Conservation (phyloP, 805 yeast genomes). For the Blastobotrys parvus region DNA sequence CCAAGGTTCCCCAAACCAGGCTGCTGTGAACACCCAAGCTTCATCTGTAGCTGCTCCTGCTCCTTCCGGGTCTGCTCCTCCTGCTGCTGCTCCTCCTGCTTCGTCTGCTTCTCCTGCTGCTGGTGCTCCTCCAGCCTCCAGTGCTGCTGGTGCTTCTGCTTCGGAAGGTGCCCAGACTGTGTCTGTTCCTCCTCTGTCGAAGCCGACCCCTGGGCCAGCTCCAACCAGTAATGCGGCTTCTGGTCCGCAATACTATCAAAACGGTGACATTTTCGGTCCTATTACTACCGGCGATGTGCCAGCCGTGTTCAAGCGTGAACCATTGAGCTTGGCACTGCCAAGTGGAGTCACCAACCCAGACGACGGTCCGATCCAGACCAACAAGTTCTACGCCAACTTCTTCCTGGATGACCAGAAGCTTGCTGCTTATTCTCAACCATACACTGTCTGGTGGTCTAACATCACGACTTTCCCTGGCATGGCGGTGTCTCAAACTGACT, state of each 20-base stretch:
- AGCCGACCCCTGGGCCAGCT: neutral
- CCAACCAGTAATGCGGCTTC: neutral
- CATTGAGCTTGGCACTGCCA: conserved; percentile 40
- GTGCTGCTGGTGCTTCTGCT: neutral
- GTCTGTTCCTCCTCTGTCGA: neutral
- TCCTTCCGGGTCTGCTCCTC: conserved; percentile 12
- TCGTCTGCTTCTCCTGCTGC: conserved; percentile 9
- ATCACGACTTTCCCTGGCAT: conserved; percentile 41
- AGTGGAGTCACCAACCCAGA: conserved; percentile 38
- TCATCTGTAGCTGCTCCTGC: conserved; percentile 4
- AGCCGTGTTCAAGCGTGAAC: conserved; percentile 38
- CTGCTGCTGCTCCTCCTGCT: conserved; percentile 9
- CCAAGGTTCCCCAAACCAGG: neutral
- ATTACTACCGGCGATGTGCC: conserved; percentile 41
- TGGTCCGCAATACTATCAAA: conserved; percentile 15
- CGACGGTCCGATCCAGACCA: conserved; percentile 50
- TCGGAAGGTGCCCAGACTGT: too few relatives aligned
- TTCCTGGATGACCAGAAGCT: conserved; percentile 46
- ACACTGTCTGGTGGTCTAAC: conserved; percentile 48
- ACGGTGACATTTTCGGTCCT: conserved; percentile 40
- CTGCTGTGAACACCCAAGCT: neutral
- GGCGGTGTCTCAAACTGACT: conserved; percentile 51
- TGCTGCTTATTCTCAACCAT: conserved; percentile 60
- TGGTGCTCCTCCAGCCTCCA: conserved; percentile 15
- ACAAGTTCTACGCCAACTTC: conserved; percentile 67